Base-by-base conservation (phyloP, 768 basidiomycete species). In the Ramaria rubella region DNA sequence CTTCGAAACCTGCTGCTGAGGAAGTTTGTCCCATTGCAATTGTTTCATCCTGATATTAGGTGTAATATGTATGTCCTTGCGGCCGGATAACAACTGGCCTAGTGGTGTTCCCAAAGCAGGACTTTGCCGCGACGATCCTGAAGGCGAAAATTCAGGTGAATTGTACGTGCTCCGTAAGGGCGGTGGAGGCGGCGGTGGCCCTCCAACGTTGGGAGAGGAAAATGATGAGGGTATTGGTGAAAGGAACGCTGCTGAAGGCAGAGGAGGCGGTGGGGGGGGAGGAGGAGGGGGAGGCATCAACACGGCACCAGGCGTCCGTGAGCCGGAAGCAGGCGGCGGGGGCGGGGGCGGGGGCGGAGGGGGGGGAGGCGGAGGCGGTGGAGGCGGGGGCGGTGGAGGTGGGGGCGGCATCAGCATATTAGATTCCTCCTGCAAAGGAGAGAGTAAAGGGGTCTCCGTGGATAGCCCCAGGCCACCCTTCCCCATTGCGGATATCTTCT, bases 11-110 rank as follows among this genome's bases (percentile, higher is more conserved):
- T 90, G 86, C 61, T 88, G 86, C 57, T 92, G 92, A 23, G 90
- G 85, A n/a, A 99, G 77, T 65, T 97, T 98, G 68, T 97, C 94
- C 95, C 95, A 99, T 67, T 97, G 94, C 55, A 99, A 75, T 68
- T 97, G 94, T 68, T 97, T 97, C 89, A 97, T 93, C 77, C 94
- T 93, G 33, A 83, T 88, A 58, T 80, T 85, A 1, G 94, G 90
- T 30, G 89, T 86, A 42, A 93, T 78, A 3, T 83, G 77, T 66
- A 96, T 81, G 65, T 92, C 90, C 70, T 97, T 97, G 49, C 92
- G 87, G 44, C 78, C 76, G 48, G 77, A 76, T 19, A 84, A 67
- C 60, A 85, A 69, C 29, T 75, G 75, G 60, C 75, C 78, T 46
- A 87, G 66, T 60, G 81, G 83, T n/a, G 42, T 42, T n/a, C 49